Percentiles rank a stretch among this genome's conserved stretches.
phyloP scores from a whole-genome alignment of 2,329 filamentous ascomycete genomes.

The Hirsutella thompsonii region DNA sequence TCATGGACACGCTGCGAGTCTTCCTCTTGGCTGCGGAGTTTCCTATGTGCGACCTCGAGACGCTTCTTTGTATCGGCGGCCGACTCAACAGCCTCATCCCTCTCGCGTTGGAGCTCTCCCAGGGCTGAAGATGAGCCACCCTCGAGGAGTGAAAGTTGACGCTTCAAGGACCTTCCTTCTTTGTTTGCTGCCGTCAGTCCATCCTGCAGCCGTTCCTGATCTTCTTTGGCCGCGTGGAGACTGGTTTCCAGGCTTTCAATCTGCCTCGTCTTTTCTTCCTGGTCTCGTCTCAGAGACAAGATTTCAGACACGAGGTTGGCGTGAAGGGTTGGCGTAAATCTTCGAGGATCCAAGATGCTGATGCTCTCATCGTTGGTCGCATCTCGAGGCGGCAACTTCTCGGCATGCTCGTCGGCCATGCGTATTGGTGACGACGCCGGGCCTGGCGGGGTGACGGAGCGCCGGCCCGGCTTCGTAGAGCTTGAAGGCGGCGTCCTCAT shows the following conservation, averaged over 20 bases:
- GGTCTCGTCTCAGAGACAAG: conserved; percentile 68
- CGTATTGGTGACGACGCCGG: conserved; percentile 46
- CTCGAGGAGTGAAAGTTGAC: conserved; percentile 76
- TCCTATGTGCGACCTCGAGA: conserved; percentile 67
- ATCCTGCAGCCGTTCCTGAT: conserved; percentile 58
- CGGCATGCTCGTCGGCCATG: conserved; percentile 24
- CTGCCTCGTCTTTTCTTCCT: conserved; percentile 77
- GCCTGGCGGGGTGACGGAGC: conserved; percentile 52
- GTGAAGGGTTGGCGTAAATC: conserved; percentile 91
- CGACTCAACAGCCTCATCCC: conserved; percentile 69
- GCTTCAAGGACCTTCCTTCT: conserved; percentile 69
- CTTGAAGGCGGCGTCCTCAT: conserved; percentile 58
- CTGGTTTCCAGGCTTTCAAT: conserved; percentile 75
- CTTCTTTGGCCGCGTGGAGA: conserved; percentile 56
- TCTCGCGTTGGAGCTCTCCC: conserved; percentile 69
- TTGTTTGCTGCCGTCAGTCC: conserved; percentile 52
- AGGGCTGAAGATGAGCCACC: conserved; percentile 78
- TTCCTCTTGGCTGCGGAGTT: conserved; percentile 66
- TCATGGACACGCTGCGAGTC: conserved; percentile 66
- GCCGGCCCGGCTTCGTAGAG: conserved; percentile 43
- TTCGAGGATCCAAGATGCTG: conserved; percentile 69
- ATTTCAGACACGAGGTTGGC: conserved; percentile 94
- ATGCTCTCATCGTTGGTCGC: conserved; percentile 54
- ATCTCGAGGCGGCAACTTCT: conserved; percentile 44
- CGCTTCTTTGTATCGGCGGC: conserved; percentile 61